Conservation (phyloP, 352 stramenopile species). For the Globisporangium viniferum region DNA sequence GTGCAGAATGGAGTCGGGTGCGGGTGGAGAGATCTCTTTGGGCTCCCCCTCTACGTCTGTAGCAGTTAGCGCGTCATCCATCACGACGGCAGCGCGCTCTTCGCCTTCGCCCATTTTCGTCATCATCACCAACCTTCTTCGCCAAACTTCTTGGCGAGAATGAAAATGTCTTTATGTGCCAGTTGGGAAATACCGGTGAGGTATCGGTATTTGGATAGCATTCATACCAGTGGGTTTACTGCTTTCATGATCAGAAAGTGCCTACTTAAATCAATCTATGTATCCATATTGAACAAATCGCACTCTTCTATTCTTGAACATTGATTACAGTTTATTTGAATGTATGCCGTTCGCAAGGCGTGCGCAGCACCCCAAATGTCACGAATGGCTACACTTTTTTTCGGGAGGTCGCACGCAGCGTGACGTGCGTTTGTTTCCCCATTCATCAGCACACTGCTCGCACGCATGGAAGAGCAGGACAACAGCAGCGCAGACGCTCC, state of each 20-base stretch:
- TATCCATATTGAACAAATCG: not conserved
- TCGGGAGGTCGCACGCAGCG: not conserved
- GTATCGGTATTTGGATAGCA: too few relatives aligned
- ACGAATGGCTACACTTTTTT: not conserved
- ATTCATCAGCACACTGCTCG: not conserved
- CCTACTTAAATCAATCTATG: not conserved
- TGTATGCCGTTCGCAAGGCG: not conserved
- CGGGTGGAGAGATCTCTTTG: not conserved
- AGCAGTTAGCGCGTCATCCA: not conserved
- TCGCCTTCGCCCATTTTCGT: not conserved
- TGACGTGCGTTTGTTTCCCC: not conserved
- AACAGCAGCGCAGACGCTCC: not conserved
- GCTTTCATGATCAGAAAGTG: too few relatives aligned
- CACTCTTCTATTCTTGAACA: not conserved
- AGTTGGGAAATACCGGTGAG: too few relatives aligned
- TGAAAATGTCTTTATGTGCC: not conserved
- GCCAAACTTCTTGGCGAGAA: not conserved
- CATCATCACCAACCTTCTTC: not conserved
- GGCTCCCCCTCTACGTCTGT: not conserved
- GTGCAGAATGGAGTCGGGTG: conserved; percentile 3
- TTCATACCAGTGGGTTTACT: too few relatives aligned
- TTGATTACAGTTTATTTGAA: not conserved
- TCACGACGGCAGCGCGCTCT: not conserved
- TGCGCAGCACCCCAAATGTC: not conserved
- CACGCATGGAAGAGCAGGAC: not conserved